Conservation (phyloP, 2,329 filamentous ascomycete genomes). For the Parafenestella ontariensis region DNA sequence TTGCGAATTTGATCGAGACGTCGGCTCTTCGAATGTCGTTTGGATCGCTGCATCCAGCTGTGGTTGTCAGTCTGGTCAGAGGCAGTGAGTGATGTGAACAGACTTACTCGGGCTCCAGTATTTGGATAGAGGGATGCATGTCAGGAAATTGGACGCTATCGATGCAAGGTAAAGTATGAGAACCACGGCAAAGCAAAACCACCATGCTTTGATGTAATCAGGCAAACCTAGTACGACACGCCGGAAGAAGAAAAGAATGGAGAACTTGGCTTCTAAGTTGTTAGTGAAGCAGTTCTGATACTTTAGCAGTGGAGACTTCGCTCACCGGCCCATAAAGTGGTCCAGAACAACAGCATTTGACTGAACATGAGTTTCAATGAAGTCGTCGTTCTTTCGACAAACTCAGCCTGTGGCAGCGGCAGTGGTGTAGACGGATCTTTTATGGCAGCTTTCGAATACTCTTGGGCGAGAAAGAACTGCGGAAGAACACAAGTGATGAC, state of each 20-base stretch:
- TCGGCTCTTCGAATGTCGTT: conserved; percentile 1
- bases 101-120: background rate
- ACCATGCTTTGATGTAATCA: conserved; percentile 1
- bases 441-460: conserved; percentile 2
- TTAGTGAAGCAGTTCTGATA: background rate
- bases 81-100: background rate
- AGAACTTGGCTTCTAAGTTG: background rate
- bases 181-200: conserved; percentile 3
- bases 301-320: background rate
- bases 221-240: background rate
- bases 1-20: conserved; percentile 6
- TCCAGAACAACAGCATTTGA: conserved; percentile 15
- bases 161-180: conserved; percentile 8
- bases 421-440: background rate
- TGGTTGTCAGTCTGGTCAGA: background rate
- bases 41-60: conserved; percentile 2
- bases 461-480: conserved; percentile 5
- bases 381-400: background rate
- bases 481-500: conserved; percentile 4
- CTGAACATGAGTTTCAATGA: conserved; percentile 11
- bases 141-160: conserved; percentile 10
- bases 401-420: conserved; percentile 1
- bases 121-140: conserved; percentile 3
- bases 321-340: conserved; percentile 8
- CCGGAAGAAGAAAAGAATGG: conserved; percentile 5